phyloP scores from a whole-genome alignment of 169 alveolate genomes.

The Plasmodium vivax region DNA sequence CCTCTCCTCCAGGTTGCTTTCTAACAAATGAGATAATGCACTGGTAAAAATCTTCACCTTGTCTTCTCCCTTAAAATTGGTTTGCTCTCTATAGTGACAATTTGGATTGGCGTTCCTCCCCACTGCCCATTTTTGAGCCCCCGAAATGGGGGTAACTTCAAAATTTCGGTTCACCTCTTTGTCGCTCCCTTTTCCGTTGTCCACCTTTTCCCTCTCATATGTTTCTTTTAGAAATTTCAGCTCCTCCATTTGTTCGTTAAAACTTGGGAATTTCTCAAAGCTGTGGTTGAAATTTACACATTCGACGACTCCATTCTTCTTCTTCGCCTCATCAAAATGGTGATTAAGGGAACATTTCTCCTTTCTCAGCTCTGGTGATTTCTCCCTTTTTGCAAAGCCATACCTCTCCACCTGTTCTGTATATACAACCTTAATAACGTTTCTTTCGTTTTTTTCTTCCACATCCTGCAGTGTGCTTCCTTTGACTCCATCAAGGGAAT shows the following conservation, averaged over 20 bases:
- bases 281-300: not conserved
- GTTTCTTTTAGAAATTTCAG: not conserved
- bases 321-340: not conserved
- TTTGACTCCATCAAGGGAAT: not conserved
- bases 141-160: not conserved
- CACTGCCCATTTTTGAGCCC: not conserved
- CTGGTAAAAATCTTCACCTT: not conserved
- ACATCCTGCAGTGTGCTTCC: not conserved
- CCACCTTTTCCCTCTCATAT: conserved; percentile 6
- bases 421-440: not conserved
- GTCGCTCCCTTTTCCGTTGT: not conserved
- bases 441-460: not conserved
- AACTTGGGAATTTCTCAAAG: not conserved
- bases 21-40: not conserved
- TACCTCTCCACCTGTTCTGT: not conserved
- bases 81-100: not conserved
- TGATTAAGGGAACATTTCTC: not conserved
- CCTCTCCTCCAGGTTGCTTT: not conserved
- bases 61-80: not conserved
- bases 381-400: not conserved
- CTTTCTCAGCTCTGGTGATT: too few relatives aligned
- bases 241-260: not conserved
- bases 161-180: not conserved
- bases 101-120: not conserved
- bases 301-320: not conserved